Base-by-base conservation (phyloP, 768 basidiomycete species). In the Suillus placidus region DNA sequence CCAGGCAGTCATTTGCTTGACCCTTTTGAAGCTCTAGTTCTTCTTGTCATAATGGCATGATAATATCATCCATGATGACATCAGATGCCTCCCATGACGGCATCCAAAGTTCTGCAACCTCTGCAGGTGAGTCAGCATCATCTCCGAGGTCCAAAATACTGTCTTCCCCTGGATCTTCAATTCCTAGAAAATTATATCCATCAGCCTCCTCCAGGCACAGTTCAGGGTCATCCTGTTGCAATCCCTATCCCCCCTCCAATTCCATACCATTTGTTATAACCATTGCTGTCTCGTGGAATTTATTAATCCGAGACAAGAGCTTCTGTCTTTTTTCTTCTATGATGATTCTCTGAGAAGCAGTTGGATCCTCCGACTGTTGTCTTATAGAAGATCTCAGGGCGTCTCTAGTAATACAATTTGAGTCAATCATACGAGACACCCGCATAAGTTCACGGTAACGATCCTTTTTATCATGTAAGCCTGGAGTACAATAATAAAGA, bases 321-420 rank as follows among this genome's bases (percentile, higher is more conserved):
- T 51, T 35, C 35, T 63, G 62, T 13, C 49, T 26, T 52, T 62
- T 63, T 52, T 34, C 51, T 38, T 63, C 62, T 10, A 63, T 52
- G 2, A 14, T 18, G 2, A 23, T 55, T 47, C 42, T 64, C 20
- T 64, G 63, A 32, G 63, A 26, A 60, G 40, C 38, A 37, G 63
- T 64, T 37, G 56, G 40, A 58, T 64, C 14, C 0, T 38, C 16
- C 0, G 56, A 37, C 6, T 43, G 38, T n/a, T 58, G 32, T 34
- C 47, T 23, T 37, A 65, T 26, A 37, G 51, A 60, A 16, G 38
- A 18, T 32, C 49, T n/a, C 7, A 65, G 37, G 20, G 60, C 18
- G n/a, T 62, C 64, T 55, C 64, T 65, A 43, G 30, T n/a, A 62
- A 38, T 12, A 18, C 9, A 23, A 64, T 30, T 10, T 60, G 18